Evolutionary conservation across 371 early-diverging fungal genomes (phyloP).

Genomic region (Mortierella sp.): DNA sequence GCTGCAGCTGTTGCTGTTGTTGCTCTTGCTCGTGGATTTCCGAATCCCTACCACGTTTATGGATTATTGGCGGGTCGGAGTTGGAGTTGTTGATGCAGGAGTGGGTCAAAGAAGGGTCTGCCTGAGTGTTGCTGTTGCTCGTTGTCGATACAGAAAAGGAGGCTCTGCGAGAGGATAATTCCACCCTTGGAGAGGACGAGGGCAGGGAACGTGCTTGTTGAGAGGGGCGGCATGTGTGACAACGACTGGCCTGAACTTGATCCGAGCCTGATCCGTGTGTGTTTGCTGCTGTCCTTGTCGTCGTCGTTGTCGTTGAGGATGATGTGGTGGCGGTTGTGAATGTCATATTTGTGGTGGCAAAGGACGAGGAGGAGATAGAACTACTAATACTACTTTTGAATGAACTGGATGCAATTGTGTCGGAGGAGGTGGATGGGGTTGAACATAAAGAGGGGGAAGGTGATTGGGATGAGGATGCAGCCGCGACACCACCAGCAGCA

Average conservation of each 20-base stretch:
- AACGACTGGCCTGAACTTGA: not conserved
- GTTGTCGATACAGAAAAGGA: not conserved
- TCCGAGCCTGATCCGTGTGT: not conserved
- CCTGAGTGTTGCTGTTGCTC: not conserved
- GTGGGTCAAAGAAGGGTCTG: conserved; percentile 3
- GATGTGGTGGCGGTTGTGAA: not conserved
- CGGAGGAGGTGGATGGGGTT: not conserved
- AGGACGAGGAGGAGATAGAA: not conserved
- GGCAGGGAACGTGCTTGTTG: conserved; percentile 4
- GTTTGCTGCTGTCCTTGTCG: conserved; percentile 17
- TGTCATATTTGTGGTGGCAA: not conserved
- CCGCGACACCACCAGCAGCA: not conserved
- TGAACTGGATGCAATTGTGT: not conserved
- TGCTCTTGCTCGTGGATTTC: not conserved
- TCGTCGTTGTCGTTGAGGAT: conserved; percentile 3
- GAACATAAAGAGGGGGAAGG: not conserved
- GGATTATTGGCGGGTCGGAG: conserved; percentile 39
- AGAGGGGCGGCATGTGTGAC: not conserved
- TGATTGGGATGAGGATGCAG: not conserved
- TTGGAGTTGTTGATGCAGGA: conserved; percentile 16
- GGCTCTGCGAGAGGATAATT: not conserved
- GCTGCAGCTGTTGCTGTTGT: not conserved
- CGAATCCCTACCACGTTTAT: conserved; percentile 46
- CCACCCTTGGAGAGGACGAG: not conserved
- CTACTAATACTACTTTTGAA: no score